A percentile compares a stretch with the other conserved stretches of the same genome.
Conservation (phyloP, 2,329 filamentous ascomycete species). For the Diaporthe destruens region DNA sequence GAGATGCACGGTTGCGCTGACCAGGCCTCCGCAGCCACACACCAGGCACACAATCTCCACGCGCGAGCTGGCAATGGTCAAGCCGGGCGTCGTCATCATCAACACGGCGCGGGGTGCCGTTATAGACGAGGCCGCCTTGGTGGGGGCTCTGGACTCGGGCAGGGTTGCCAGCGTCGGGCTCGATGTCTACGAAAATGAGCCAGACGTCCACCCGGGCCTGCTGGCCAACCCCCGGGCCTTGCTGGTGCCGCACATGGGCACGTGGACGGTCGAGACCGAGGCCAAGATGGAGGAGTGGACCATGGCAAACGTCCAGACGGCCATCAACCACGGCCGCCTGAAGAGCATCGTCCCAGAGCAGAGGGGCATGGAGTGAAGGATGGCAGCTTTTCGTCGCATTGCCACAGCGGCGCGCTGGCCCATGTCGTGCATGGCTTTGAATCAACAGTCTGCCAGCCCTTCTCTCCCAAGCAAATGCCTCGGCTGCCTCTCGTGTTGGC, state of each 20-base stretch:
- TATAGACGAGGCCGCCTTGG: constrained; percentile 84
- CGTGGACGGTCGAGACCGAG: constrained; percentile 78
- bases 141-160: constrained; percentile 77
- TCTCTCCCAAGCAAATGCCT: too few relatives aligned
- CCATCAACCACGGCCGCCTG: constrained; percentile 71
- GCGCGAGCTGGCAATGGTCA: constrained; percentile 81
- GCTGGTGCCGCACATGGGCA: constrained; percentile 86
- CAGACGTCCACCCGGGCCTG: constrained; percentile 79
- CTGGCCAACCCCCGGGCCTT: constrained; percentile 78
- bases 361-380: constrained; percentile 44
- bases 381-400: neutral
- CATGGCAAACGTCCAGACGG: constrained; percentile 76
- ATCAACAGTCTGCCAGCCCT: too few relatives aligned
- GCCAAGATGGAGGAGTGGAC: constrained; percentile 81
- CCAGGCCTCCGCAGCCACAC: constrained; percentile 56
- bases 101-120: constrained; percentile 88
- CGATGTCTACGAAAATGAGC: constrained; percentile 88
- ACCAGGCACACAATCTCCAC: constrained; percentile 83
- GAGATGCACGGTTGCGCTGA: neutral
- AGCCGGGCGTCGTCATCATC: constrained; percentile 79
- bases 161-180: constrained; percentile 79
- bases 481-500: too few relatives aligned
- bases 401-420: neutral
- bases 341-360: constrained; percentile 82
- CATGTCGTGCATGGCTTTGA: neutral